Base-by-base conservation (phyloP, 2,329 filamentous ascomycete genomes). In the Epichloe sp. region DNA sequence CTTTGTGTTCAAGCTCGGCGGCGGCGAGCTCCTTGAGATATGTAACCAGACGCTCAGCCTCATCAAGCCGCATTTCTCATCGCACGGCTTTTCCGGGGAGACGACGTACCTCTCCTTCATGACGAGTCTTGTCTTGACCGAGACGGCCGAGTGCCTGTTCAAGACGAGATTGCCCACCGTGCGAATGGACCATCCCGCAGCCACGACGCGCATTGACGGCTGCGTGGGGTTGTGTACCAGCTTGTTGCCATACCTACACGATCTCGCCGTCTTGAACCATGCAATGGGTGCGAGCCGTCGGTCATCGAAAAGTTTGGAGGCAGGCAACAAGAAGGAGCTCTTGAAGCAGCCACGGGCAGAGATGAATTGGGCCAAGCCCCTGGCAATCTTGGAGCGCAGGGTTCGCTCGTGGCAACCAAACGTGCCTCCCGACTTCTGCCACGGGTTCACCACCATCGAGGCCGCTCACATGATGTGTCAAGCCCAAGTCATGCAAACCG, bases 391-490 rank as follows among this genome's bases (percentile, higher is more conserved):
- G 2, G 56, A 60, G 38, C 23, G 21, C 10, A 10, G 31, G 1
- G 44, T 62, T 12, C 47, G 51, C 5, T 47, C 44, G 0, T 63
- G 62, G 61, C 53, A 56, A 19, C 61, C 61, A 1, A 31, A 49
- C 3, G 53, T 59, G 12, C 59, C 59, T 3, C 44, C 52, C 6
- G 56, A 51, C 41, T 61, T 63, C 44, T 52, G 45, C 7, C 51
- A 26, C 0, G 41, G 43, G 4, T 62, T 57, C 17, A 56, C 55
- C 4, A 43, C 58, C 0, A 44, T 47, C 10, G 62, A 64, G 31
- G 53, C 62, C 2, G 52, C 58, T 0, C 61, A 62, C 45, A 63
- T 65, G 61, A 52, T 62, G 42, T 62, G 60, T 12, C 62, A 65
- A 26, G 58, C 55, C 2, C 57, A 60, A 17, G 57, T 59, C 12